phyloP scores from a whole-genome alignment of 2,329 filamentous ascomycete species.

The Trichoderma brevicompactum region DNA sequence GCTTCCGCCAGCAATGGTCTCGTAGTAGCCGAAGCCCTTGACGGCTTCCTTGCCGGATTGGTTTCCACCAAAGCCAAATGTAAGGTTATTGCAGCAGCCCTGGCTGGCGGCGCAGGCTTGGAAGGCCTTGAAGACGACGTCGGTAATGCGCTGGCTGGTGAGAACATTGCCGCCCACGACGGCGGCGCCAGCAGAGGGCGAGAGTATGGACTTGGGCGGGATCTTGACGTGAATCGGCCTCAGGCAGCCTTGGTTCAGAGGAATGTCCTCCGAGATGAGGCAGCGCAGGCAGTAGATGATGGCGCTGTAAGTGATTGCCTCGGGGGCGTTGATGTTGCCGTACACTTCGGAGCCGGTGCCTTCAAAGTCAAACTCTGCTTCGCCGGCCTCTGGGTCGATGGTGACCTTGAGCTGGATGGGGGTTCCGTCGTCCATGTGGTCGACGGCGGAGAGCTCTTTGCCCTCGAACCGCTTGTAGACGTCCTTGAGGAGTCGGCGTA shows the following conservation, averaged over 20 bases:
- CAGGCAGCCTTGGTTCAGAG: conserved; percentile 81
- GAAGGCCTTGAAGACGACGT: conserved; percentile 68
- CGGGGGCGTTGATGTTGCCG: conserved; percentile 78
- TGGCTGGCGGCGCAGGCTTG: conserved; percentile 78
- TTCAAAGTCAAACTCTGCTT: conserved; percentile 78
- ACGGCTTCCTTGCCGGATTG: conserved; percentile 44
- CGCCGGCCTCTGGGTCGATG: conserved; percentile 74
- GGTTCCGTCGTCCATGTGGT: conserved; percentile 84
- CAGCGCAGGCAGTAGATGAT: conserved; percentile 85
- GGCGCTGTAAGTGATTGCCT: conserved; percentile 82
- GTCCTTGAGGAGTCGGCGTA: conserved; percentile 72
- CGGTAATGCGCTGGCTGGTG: conserved; percentile 50
- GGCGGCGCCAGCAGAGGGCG: conserved; percentile 74
- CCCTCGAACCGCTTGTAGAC: conserved; percentile 73
- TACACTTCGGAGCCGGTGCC: conserved; percentile 82
- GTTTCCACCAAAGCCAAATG: conserved; percentile 71
- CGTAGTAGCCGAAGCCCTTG: conserved; percentile 55
- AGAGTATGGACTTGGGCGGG: conserved; percentile 72
- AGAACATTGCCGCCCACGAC: conserved; percentile 81
- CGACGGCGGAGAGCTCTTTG: conserved; percentile 69
- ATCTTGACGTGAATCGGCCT: conserved; percentile 76
- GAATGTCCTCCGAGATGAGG: conserved; percentile 80
- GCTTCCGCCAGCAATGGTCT: conserved; percentile 67
- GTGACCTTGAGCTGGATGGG: conserved; percentile 75
- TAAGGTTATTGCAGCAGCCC: conserved; percentile 82